Percentiles rank a stretch among this genome's conserved stretches.
Evolutionary conservation across 23 red algal genomes (phyloP).

Genomic region (Gracilariopsis chorda): DNA sequence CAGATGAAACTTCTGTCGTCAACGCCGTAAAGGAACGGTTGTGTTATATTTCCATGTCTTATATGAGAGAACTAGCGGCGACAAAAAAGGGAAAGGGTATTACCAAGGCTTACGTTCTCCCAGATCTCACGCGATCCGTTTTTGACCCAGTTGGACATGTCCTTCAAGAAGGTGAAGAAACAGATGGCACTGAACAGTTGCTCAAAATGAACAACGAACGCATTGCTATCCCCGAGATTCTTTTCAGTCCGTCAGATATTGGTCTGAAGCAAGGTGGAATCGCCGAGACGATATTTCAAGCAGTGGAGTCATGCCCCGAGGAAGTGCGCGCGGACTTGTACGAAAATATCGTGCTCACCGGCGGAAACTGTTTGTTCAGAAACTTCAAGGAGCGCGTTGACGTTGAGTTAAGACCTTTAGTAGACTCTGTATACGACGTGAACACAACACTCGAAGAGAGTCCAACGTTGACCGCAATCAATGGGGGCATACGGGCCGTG

Average conservation of each 20-base stretch:
- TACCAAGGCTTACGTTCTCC: conserved; percentile 64
- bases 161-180: conserved; percentile 7
- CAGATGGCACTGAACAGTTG: conserved; percentile 36
- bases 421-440: conserved; percentile 40
- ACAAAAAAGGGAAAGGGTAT: conserved; percentile 14
- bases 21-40: conserved; percentile 89
- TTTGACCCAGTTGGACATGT: conserved; percentile 63
- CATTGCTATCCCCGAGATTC: conserved; percentile 77
- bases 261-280: conserved; percentile 63
- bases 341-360: conserved; percentile 73
- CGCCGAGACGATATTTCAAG: conserved; percentile 60
- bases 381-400: conserved; percentile 65
- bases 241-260: conserved; percentile 68
- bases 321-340: conserved; percentile 37
- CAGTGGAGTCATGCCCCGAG: conserved; percentile 50
- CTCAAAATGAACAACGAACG: conserved; percentile 75
- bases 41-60: conserved; percentile 62
- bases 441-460: conserved; percentile 23
- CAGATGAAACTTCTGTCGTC: conserved; percentile 71
- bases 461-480: conserved; percentile 45
- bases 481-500: conserved; percentile 9
- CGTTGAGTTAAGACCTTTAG: conserved; percentile 63
- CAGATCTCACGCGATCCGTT: conserved; percentile 38
- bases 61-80: conserved; percentile 19
- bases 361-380: conserved; percentile 63